Percentiles rank a stretch among this genome's conserved stretches.
These are phyloP conservation scores for Shiraia bambusicola DNA, from an alignment of 2,329 filamentous ascomycete genomes.

Conservation along the genomic window DNA sequence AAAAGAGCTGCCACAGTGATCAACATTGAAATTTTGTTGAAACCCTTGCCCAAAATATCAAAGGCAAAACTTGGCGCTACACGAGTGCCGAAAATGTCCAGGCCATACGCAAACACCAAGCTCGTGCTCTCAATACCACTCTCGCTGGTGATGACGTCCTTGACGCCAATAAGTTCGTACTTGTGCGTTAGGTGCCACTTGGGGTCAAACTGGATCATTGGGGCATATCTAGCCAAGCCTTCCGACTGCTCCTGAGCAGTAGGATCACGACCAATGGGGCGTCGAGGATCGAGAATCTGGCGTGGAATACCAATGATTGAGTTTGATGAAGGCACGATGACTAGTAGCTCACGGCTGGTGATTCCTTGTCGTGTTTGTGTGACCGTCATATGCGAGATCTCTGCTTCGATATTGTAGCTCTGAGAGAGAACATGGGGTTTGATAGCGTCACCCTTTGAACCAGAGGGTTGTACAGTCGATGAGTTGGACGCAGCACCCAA, in stretches of 20 bases:
- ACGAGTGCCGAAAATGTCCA: conserved; percentile 85
- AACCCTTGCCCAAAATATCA: conserved; percentile 89
- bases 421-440: conserved; percentile 78
- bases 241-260: conserved; percentile 79
- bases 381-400: conserved; percentile 77
- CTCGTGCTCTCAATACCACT: conserved; percentile 89
- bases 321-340: conserved; percentile 70
- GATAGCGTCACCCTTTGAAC: conserved; percentile 56
- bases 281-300: conserved; percentile 76
- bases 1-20: conserved; percentile 79
- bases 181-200: conserved; percentile 78
- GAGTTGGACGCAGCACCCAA: conserved; percentile 70
- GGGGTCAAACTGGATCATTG: conserved; percentile 80
- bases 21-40: conserved; percentile 85
- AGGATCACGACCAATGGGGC: conserved; percentile 81
- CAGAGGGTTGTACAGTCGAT: conserved; percentile 71
- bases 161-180: conserved; percentile 76
- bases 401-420: conserved; percentile 75
- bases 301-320: conserved; percentile 79
- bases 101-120: conserved; percentile 81
- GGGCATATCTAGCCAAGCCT: conserved; percentile 73
- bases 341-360: conserved; percentile 77
- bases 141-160: conserved; percentile 71
- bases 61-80: conserved; percentile 87
- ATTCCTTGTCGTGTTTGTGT: conserved; percentile 93